Base-by-base conservation (phyloP, 805 yeast genomes). In the Yarrowia osloensis region DNA sequence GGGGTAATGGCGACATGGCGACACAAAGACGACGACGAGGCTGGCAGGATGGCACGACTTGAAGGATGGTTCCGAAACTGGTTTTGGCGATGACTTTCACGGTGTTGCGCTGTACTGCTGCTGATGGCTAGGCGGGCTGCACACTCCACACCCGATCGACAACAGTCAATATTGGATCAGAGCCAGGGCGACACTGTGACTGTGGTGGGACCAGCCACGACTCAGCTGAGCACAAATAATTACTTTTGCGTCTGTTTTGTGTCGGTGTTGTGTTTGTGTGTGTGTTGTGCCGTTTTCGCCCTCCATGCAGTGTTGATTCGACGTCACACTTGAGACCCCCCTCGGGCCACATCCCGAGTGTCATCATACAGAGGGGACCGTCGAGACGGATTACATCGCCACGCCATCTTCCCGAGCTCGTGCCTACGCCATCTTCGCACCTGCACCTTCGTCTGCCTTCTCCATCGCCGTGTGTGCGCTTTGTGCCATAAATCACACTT, bases 401-500 rank as follows among this genome's bases (percentile, higher is more conserved):
- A n/a, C n/a, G n/a, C n/a, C n/a, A n/a, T n/a, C n/a, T n/a, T n/a
- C n/a, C n/a, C n/a, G n/a, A n/a, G n/a, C n/a, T n/a, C n/a, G n/a
- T n/a, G n/a, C n/a, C 29, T 28, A 28, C 29, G 7, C 31, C 31
- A 28, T 28, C 31, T 8, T 39, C 42, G 8, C 42, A 7, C 42
- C 22, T 19, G 4, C 42, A 39, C 42, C 22, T 24, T 44, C 46
- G 26, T 40, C 11, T 24, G 8, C 4, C 29, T 24, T 26, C 17
- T 24, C 9, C 5, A n/a, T n/a, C 15, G 3, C 39, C 15, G 17
- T 15, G 4, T 13, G 19, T 4, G 22, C 17, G 42, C 42, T n/a
- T 37, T 37, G 22, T 21, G 19, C 57, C 57, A 50, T 50, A 50
- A 50, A 50, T 50, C 57, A 50, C 57, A 50, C 57, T 50, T 52